Conservation (phyloP, 768 basidiomycete genomes). For the Russula griseocarnosa region DNA sequence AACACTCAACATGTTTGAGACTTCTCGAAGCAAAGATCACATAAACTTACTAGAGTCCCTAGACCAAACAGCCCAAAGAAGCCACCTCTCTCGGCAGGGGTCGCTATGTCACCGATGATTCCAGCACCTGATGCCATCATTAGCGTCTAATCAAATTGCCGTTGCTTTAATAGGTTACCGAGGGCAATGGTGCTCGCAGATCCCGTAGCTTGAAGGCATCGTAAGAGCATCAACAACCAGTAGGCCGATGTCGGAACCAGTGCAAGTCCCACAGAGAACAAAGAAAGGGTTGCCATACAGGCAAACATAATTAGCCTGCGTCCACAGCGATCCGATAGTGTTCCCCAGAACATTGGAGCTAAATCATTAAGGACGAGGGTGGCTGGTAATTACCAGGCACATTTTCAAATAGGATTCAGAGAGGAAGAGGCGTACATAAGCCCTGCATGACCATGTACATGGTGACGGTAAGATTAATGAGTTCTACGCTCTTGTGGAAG, state of each 20-base stretch:
- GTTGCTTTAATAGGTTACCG: constrained; percentile 36
- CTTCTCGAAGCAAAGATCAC: not conserved
- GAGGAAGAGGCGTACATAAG: constrained; percentile 41
- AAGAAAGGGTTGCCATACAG: constrained; percentile 58
- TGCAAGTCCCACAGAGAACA: constrained; percentile 63
- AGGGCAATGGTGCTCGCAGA: constrained; percentile 76
- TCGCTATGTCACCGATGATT: constrained; percentile 73
- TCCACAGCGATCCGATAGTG: constrained; percentile 62
- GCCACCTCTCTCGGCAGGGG: constrained; percentile 66
- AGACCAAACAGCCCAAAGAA: constrained; percentile 65
- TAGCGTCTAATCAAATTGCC: not conserved
- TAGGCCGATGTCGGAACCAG: constrained; percentile 56
- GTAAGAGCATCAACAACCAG: constrained; percentile 76
- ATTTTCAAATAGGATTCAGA: no score
- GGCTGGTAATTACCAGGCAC: not conserved
- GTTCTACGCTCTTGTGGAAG: constrained; percentile 62
- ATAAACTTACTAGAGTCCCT: constrained; percentile 54
- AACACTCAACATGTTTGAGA: not conserved
- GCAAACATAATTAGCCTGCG: constrained; percentile 58
- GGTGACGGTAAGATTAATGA: constrained; percentile 78
- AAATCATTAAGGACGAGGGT: not conserved
- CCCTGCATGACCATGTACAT: constrained; percentile 71
- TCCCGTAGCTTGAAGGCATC: constrained; percentile 74
- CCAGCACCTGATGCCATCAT: constrained; percentile 51
- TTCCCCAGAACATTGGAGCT: constrained; percentile 60